Percentiles rank a stretch among this genome's conserved stretches.
Conservation (phyloP, 1,139 yeast species). For the Magnusiomyces clavatus region DNA sequence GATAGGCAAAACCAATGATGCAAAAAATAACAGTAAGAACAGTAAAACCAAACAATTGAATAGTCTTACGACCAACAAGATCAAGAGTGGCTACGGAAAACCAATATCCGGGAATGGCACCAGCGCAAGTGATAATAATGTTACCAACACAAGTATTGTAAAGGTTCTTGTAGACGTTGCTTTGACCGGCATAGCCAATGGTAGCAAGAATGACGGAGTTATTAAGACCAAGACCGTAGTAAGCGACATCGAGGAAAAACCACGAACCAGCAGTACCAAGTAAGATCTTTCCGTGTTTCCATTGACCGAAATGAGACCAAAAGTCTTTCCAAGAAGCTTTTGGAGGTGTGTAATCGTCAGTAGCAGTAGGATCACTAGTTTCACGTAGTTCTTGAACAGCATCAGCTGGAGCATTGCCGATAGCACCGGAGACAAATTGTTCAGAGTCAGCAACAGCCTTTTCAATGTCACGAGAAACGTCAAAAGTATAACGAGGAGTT, state of each 20-base stretch:
- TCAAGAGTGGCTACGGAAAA: constrained; percentile 51
- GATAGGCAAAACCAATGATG: constrained; percentile 55
- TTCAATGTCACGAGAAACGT: constrained; percentile 54
- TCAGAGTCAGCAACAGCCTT: constrained; percentile 56
- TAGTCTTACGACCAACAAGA: constrained; percentile 52
- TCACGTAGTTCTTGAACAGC: constrained; percentile 30
- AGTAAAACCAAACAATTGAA: constrained; percentile 53
- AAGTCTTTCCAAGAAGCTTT: constrained; percentile 39
- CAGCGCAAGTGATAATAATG: constrained; percentile 54
- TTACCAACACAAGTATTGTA: constrained; percentile 47
- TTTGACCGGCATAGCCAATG: constrained; percentile 70
- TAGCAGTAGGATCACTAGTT: neutral
- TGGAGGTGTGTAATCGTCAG: constrained; percentile 38
- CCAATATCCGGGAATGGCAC: constrained; percentile 65
- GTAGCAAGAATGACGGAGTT: constrained; percentile 79
- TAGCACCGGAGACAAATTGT: constrained; percentile 41
- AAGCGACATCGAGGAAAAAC: constrained; percentile 94
- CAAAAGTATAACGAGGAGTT: constrained; percentile 83
- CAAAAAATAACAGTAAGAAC: constrained; percentile 52
- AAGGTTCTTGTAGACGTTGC: constrained; percentile 59
- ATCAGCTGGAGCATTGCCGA: constrained; percentile 37
- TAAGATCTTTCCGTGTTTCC: constrained; percentile 79
- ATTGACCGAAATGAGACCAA: constrained; percentile 62
- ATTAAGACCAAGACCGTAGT: constrained; percentile 77
- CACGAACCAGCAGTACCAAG: constrained; percentile 95